These are phyloP conservation scores for Chlorella sp. DNA, from an alignment of 139 green algal species.

Conservation along the genomic window DNA sequence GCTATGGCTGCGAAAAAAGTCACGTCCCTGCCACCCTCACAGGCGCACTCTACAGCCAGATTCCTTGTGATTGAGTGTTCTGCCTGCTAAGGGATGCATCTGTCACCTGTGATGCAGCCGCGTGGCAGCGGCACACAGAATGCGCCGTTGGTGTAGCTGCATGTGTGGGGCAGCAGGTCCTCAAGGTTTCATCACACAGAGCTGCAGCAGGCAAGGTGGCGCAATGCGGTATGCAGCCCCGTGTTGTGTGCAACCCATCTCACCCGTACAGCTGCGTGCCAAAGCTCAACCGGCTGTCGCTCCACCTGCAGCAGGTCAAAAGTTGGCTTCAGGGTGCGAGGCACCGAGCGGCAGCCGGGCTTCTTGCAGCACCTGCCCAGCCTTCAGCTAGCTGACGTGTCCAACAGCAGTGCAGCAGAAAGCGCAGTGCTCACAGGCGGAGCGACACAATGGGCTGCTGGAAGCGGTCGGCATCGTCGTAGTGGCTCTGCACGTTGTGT, in stretches of 20 bases:
- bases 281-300: constrained; percentile 74
- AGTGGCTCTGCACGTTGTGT: constrained; percentile 61
- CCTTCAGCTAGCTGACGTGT: no score
- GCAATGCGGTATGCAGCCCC: background rate
- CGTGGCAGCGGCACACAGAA: constrained; percentile 80
- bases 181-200: no score
- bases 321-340: no score
- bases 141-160: constrained; percentile 69
- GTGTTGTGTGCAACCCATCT: background rate
- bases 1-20: no score
- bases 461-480: constrained; percentile 73
- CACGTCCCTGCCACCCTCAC: no score
- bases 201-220: no score
- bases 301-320: constrained; percentile 41
- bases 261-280: constrained; percentile 71
- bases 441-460: constrained; percentile 66
- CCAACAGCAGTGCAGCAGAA: no score
- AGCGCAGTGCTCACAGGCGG: constrained; percentile 39
- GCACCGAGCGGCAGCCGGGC: no score
- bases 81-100: no score
- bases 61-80: no score
- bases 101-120: constrained; percentile 59
- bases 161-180: background rate
- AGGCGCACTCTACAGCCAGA: no score
- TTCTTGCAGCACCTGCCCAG: no score